phyloP scores from a whole-genome alignment of 2,329 filamentous ascomycete genomes.

The Cercospora brassicicola region DNA sequence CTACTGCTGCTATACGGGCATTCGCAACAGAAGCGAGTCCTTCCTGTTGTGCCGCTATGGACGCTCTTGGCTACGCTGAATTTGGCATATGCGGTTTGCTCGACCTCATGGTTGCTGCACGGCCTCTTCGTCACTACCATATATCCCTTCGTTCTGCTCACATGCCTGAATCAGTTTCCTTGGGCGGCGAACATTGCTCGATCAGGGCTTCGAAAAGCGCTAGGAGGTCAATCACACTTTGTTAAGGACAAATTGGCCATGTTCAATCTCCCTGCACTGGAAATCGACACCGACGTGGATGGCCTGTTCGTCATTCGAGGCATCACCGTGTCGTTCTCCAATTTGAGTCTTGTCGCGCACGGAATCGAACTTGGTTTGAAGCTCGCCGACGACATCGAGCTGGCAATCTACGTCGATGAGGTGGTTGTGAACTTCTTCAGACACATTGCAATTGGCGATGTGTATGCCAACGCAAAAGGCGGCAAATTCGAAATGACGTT shows the following conservation, averaged over 20 bases:
- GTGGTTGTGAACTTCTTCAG: conserved; percentile 53
- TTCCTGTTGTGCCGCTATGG: conserved; percentile 51
- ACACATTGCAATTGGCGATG: conserved; percentile 53
- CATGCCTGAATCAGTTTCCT: conserved; percentile 52
- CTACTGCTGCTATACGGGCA: conserved; percentile 31
- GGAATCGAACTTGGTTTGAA: conserved; percentile 57
- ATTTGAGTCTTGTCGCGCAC: conserved; percentile 53
- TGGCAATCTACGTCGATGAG: conserved; percentile 54
- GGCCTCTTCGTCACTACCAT: conserved; percentile 46
- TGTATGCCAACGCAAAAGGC: conserved; percentile 57
- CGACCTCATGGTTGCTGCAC: conserved; percentile 56
- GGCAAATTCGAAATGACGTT: conserved; percentile 55
- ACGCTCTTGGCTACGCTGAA: conserved; percentile 50
- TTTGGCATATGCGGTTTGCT: conserved; percentile 48
- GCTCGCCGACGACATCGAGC: conserved; percentile 54
- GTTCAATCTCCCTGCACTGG: conserved; percentile 53
- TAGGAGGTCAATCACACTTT: conserved; percentile 51
- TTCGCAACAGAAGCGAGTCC: conserved; percentile 40
- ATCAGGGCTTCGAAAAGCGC: conserved; percentile 38
- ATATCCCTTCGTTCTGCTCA: conserved; percentile 46
- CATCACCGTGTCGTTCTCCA: conserved; percentile 53
- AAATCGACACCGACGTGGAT: conserved; percentile 56
- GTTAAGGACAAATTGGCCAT: conserved; percentile 54
- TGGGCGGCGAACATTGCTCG: conserved; percentile 41
- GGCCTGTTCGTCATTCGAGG: conserved; percentile 56